Percentiles rank a stretch among this genome's conserved stretches.
phyloP scores from a whole-genome alignment of 352 stramenopile species.

The Vaucheria bursata region DNA sequence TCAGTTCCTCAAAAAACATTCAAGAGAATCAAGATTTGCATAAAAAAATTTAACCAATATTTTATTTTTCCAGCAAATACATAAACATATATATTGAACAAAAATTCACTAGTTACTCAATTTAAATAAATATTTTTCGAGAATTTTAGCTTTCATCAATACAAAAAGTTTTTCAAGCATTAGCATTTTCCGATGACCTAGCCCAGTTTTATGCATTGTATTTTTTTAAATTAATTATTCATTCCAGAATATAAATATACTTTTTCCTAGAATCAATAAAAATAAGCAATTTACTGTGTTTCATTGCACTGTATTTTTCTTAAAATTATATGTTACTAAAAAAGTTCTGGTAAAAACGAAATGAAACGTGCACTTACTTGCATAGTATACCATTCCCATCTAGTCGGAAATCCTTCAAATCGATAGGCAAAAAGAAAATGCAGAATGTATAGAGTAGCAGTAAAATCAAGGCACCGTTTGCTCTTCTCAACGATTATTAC shows the following conservation, averaged over 20 bases:
- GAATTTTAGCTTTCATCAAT: too few species aligned
- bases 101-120: too few species aligned
- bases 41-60: background rate
- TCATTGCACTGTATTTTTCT: background rate
- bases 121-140: too few species aligned
- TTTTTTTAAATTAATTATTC: too few species aligned
- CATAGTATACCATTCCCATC: constrained; percentile 47
- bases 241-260: too few species aligned
- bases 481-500: constrained; percentile 40
- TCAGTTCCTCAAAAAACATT: background rate
- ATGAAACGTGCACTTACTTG: constrained; percentile 15
- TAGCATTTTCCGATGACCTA: too few species aligned
- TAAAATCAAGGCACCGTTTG: constrained; percentile 48
- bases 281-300: too few species aligned
- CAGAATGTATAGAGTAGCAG: constrained; percentile 38
- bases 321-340: background rate
- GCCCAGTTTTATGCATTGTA: too few species aligned
- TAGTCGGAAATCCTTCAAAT: constrained; percentile 28
- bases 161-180: too few species aligned
- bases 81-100: too few species aligned
- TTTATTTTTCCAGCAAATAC: background rate
- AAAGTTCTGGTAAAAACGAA: background rate
- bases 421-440: constrained; percentile 25
- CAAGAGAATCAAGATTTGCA: background rate
- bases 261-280: too few species aligned